A percentile compares a stretch with the other conserved stretches of the same genome.
These are phyloP conservation scores for Pyrus bretschneideri DNA, from an alignment of 306 rosid genomes.

Conservation along the genomic window DNA sequence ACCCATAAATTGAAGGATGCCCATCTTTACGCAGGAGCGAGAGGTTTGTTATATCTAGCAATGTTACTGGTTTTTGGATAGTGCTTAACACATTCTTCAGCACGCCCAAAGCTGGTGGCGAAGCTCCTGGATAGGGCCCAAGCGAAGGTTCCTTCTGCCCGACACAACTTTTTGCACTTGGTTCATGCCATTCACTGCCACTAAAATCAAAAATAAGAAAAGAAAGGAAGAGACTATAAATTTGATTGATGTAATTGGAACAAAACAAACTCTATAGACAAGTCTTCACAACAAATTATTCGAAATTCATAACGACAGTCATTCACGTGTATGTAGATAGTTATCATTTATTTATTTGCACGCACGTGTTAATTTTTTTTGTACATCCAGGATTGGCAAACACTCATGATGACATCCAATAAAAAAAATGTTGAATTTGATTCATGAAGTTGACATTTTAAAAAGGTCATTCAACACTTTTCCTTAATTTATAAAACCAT, in stretches of 20 bases:
- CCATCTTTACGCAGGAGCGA: conserved; percentile 73
- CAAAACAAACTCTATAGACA: not conserved
- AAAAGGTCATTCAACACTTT: too few relatives aligned
- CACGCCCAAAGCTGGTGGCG: conserved; percentile 57
- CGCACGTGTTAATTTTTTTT: too few relatives aligned
- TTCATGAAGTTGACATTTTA: too few relatives aligned
- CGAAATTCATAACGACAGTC: too few relatives aligned
- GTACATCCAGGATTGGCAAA: too few relatives aligned
- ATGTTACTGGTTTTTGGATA: conserved; percentile 48
- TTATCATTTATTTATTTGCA: too few relatives aligned
- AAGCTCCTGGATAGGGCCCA: conserved; percentile 70
- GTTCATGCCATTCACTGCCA: conserved; percentile 71
- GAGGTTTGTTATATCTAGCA: conserved; percentile 28
- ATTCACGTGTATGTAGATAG: too few relatives aligned
- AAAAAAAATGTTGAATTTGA: too few relatives aligned
- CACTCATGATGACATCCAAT: too few relatives aligned
- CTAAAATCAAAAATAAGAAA: conserved; percentile 13
- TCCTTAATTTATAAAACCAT: too few relatives aligned
- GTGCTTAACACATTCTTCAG: conserved; percentile 47
- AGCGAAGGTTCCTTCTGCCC: conserved; percentile 43
- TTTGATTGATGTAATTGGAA: not conserved
- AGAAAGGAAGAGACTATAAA: not conserved
- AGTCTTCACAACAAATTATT: too few relatives aligned
- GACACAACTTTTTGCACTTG: conserved; percentile 52
- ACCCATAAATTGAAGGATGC: conserved; percentile 77